Evolutionary conservation across 176 grass and related monocot species (phyloP).

Genomic region (Phoenix dactylifera): DNA sequence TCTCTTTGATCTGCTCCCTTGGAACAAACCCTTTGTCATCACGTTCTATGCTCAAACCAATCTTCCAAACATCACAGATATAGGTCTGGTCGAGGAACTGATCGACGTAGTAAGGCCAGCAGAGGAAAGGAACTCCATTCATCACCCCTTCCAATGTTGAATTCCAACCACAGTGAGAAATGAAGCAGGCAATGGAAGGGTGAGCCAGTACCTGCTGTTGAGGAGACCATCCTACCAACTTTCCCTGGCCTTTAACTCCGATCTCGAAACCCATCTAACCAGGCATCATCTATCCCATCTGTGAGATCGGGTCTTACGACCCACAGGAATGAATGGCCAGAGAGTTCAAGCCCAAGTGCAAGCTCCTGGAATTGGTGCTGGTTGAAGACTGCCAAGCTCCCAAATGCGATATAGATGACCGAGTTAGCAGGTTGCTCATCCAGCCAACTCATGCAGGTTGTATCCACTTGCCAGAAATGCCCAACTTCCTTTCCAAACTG

Average conservation of each 20-base stretch:
- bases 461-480: conserved; percentile 35
- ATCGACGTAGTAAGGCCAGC: conserved; percentile 65
- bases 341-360: conserved; percentile 38
- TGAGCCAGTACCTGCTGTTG: conserved; percentile 9
- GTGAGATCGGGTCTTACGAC: conserved; percentile 47
- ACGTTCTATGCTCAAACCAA: conserved; percentile 34
- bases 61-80: conserved; percentile 63
- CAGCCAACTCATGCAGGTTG: conserved; percentile 27
- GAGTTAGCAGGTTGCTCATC: conserved; percentile 30
- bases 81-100: conserved; percentile 69
- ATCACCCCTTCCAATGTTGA: conserved; percentile 16
- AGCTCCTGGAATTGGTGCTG: conserved; percentile 40
- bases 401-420: conserved; percentile 45
- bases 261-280: conserved; percentile 28
- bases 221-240: too few relatives aligned
- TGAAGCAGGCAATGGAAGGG: conserved; percentile 9
- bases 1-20: conserved; percentile 29
- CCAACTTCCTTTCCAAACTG: neutral
- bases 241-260: neutral
- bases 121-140: conserved; percentile 59
- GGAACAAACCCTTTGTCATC: conserved; percentile 33
- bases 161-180: conserved; percentile 2
- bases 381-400: conserved; percentile 32
- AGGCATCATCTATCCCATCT: conserved; percentile 18
- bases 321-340: conserved; percentile 47